Evolutionary conservation across 2,329 filamentous ascomycete genomes (phyloP), one percentile per base, ranked within the genome.

Genomic region (Talaromyces sp.): DNA sequence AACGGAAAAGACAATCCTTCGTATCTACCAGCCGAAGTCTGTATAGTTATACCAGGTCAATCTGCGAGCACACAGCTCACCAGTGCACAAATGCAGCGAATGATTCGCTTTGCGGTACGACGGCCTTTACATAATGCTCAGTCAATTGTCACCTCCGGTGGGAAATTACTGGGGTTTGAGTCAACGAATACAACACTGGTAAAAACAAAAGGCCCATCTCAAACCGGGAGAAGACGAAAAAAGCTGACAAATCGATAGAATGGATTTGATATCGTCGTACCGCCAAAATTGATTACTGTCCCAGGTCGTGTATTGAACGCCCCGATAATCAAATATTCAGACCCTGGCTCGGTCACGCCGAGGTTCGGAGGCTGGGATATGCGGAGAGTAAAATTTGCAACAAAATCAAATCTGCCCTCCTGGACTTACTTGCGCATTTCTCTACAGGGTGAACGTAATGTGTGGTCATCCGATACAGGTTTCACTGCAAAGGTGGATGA

Each of bases 281-380:
- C 39, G 76, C 79, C 84, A 14, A 75, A 80, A 1, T 82, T 97
- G 43, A 80, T 96, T 35, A 90, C 89, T 0, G 90, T 97, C 0
- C 82, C 82, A 0, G 93, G 87, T 1, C 87, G 93, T 6, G 84
- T 94, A 43, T 82, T 96, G 0, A 49, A 71, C 0, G 72, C 85
- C 0, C 92, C 92, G 0, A 71, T 68, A 0, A 78, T 96, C 33
- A 74, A 79, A 2, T 96, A 96, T 71, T 16, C 73, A 68, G 4
- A 14, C 27, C 27, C 27, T 16, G 39, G 11, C 39, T 64, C 69
- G 62, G 66, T 83, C 9, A 72, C 60, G 1, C 78, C 84, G 0
- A 68, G 64, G 1, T 77, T 79, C 19, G 90, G 89, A 0, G 82
- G 83, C 0, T 95, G 91, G 91, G 92, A 93, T 70, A 85, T 94